phyloP scores from a whole-genome alignment of 768 basidiomycete genomes.

The Lactarius akahatsu region DNA sequence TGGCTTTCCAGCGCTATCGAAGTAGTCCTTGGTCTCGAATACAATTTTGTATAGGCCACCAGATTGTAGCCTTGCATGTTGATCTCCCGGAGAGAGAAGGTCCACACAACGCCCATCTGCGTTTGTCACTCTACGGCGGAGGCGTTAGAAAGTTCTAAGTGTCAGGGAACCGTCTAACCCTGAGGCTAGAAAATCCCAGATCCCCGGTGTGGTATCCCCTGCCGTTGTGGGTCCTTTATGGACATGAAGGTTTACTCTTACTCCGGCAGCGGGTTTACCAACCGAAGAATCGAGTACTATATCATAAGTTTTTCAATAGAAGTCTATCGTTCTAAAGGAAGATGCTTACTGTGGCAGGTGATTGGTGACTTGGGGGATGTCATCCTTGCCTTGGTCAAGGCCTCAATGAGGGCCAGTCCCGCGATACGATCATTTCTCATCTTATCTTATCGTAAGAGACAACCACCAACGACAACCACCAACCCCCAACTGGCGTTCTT shows the following conservation, averaged over 20 bases:
- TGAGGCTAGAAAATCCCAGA: conserved; percentile 54
- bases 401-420: too few species aligned
- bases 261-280: conserved; percentile 76
- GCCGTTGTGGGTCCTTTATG: conserved; percentile 37
- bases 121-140: conserved; percentile 60
- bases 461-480: background rate
- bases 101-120: conserved; percentile 78
- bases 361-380: conserved; percentile 64
- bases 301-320: background rate
- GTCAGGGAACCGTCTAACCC: conserved; percentile 46
- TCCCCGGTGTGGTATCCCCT: conserved; percentile 37
- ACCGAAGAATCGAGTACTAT: conserved; percentile 83
- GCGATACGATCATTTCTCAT: background rate
- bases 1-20: conserved; percentile 56
- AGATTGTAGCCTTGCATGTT: conserved; percentile 48
- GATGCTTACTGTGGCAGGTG: conserved; percentile 78
- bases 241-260: conserved; percentile 62
- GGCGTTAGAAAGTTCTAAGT: conserved; percentile 18
- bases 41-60: conserved; percentile 77
- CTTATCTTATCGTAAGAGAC: conserved; percentile 23
- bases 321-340: background rate
- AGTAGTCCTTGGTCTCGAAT: conserved; percentile 84
- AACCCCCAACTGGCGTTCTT: conserved; percentile 25
- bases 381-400: conserved; percentile 10
- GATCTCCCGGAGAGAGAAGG: conserved; percentile 61